Evolutionary conservation across 2,329 filamentous ascomycete species (phyloP).

Genomic region (Aspergillus chevalieri): DNA sequence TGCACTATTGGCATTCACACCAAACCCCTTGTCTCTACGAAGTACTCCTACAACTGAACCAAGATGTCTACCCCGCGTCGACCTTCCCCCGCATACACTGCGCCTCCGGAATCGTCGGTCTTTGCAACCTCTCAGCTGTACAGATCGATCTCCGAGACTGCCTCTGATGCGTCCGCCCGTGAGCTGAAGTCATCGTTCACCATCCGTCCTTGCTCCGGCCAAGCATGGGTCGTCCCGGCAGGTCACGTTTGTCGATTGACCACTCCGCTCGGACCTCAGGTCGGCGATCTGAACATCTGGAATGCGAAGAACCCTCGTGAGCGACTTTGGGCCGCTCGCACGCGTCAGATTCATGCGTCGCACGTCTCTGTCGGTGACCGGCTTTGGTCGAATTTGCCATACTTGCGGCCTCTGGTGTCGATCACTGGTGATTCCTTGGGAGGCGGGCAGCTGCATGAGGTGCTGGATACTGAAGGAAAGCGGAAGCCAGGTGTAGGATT

Average conservation of each 20-base stretch:
- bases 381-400: constrained; percentile 72
- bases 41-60: not conserved
- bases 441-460: constrained; percentile 32
- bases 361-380: constrained; percentile 68
- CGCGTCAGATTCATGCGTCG: constrained; percentile 69
- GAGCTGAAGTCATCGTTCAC: constrained; percentile 46
- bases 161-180: constrained; percentile 23
- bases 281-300: constrained; percentile 81
- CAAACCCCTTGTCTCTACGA: too few relatives aligned
- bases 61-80: constrained; percentile 25
- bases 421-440: constrained; percentile 62
- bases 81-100: constrained; percentile 35
- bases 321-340: constrained; percentile 74
- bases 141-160: constrained; percentile 31
- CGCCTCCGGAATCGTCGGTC: constrained; percentile 29
- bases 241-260: constrained; percentile 66
- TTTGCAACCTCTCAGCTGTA: constrained; percentile 33
- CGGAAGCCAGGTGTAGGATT: constrained; percentile 33
- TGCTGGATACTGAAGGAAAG: constrained; percentile 29
- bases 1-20: not conserved
- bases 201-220: constrained; percentile 66
- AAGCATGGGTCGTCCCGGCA: constrained; percentile 64
- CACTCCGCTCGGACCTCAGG: constrained; percentile 71
- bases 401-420: constrained; percentile 67
- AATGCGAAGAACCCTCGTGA: constrained; percentile 70